Evolutionary conservation across 176 grass and related monocot genomes (phyloP).

Genomic region (Bolboschoenus planiculmis): DNA sequence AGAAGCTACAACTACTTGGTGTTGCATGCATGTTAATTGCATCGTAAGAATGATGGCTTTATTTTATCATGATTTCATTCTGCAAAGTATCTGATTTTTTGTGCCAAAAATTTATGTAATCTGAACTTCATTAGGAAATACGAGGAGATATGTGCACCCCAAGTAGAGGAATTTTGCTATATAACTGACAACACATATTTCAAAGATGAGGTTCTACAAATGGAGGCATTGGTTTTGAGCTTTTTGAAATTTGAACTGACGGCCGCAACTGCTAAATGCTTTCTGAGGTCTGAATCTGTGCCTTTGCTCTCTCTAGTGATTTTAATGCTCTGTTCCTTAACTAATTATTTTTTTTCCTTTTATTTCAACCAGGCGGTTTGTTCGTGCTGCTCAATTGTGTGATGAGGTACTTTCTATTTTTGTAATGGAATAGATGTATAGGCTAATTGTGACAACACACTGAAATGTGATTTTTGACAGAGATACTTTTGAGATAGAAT

Average conservation of each 20-base stretch:
- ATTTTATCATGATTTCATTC: neutral
- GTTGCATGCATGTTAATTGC: conserved; percentile 97
- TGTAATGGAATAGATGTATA: neutral
- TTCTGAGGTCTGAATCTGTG: conserved; percentile 49
- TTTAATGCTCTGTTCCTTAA: neutral
- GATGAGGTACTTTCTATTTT: conserved; percentile 45
- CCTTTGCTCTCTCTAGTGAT: neutral
- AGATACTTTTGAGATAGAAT: neutral
- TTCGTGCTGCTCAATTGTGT: conserved; percentile 71
- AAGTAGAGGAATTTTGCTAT: conserved; percentile 99
- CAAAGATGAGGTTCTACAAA: conserved; percentile 95
- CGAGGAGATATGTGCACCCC: conserved; percentile 94
- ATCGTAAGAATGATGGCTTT: conserved; percentile 59
- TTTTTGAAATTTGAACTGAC: conserved; percentile 97
- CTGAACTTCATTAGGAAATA: conserved; percentile 63
- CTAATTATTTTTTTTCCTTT: neutral
- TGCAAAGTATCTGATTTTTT: neutral
- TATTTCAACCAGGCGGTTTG: conserved; percentile 63
- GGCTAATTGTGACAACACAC: neutral
- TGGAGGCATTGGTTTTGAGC: conserved; percentile 83
- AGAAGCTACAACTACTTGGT: conserved; percentile 88
- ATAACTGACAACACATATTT: conserved; percentile 99
- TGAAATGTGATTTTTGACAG: neutral
- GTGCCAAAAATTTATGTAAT: conserved; percentile 4
- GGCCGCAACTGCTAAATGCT: conserved; percentile 76